phyloP scores from a whole-genome alignment of 768 basidiomycete genomes.

The Rhodosporidiobolus sp. region DNA sequence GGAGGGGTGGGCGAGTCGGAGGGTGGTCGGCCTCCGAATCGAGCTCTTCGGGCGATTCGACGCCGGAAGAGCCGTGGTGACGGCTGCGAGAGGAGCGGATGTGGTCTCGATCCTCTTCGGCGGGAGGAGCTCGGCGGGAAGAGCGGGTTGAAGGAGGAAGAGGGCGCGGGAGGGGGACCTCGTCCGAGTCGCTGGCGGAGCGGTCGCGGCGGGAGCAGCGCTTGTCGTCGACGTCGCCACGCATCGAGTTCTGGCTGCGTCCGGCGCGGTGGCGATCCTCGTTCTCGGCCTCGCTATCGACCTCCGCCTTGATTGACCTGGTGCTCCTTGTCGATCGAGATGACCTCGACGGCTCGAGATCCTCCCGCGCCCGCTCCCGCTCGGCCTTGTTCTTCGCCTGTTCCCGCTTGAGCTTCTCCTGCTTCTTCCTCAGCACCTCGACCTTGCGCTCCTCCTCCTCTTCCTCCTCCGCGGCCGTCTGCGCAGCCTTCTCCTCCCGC shows the following conservation, averaged over 20 bases:
- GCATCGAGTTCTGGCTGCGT: too few relatives aligned
- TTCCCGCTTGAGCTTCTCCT: not conserved
- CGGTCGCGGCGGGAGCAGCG: not conserved
- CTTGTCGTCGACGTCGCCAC: not conserved
- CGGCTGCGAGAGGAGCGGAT: constrained; percentile 9
- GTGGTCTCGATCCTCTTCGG: not conserved
- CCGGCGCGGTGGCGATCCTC: too few relatives aligned
- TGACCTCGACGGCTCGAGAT: not conserved
- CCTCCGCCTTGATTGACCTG: not conserved
- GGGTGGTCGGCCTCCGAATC: not conserved
- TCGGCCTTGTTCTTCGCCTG: not conserved
- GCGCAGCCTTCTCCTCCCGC: not conserved
- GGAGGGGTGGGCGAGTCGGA: not conserved
- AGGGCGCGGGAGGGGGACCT: not conserved
- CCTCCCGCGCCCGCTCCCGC: not conserved
- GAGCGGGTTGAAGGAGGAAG: not conserved
- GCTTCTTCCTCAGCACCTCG: not conserved
- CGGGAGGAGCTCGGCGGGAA: not conserved
- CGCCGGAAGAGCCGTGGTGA: constrained; percentile 13
- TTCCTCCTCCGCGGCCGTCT: not conserved
- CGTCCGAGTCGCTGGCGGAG: not conserved
- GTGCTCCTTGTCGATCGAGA: not conserved
- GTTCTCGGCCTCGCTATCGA: too few relatives aligned
- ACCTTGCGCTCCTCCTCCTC: not conserved
- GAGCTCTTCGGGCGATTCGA: constrained; percentile 12